These are phyloP conservation scores for Phanerodontia chrysosporium DNA, from an alignment of 768 basidiomycete species.

Conservation along the genomic window DNA sequence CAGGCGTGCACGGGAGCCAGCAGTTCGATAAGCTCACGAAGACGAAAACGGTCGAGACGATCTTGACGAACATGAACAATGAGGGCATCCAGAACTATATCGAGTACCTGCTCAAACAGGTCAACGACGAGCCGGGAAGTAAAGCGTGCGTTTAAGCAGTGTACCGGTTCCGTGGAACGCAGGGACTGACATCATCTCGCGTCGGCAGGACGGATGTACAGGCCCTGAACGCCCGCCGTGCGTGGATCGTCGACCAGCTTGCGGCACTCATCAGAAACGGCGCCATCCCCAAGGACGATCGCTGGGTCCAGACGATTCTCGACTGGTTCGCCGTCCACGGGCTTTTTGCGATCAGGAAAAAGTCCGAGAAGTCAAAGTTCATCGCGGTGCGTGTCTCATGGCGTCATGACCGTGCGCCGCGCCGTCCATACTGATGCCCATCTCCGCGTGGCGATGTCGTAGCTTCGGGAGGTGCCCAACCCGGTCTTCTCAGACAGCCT, in stretches of 20 bases:
- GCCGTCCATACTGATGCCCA: background rate
- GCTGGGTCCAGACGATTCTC: constrained; percentile 69
- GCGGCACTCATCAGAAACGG: constrained; percentile 73
- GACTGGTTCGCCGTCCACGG: constrained; percentile 84
- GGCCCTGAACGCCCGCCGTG: constrained; percentile 51
- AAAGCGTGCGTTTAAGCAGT: constrained; percentile 8
- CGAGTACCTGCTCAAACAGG: constrained; percentile 59
- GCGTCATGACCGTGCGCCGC: background rate
- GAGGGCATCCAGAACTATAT: constrained; percentile 79
- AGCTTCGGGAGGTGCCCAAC: constrained; percentile 61
- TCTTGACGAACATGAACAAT: constrained; percentile 68
- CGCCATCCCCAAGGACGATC: constrained; percentile 73
- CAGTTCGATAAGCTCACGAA: constrained; percentile 91
- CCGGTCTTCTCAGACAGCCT: constrained; percentile 72
- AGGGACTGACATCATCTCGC: background rate
- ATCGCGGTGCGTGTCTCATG: constrained; percentile 46
- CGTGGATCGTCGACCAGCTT: constrained; percentile 88
- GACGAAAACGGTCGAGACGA: constrained; percentile 87
- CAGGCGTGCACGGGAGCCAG: constrained; percentile 75
- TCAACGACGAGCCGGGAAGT: constrained; percentile 37
- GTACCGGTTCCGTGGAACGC: background rate
- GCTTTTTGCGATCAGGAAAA: constrained; percentile 72
- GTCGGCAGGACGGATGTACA: constrained; percentile 38
- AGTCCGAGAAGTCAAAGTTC: constrained; percentile 59
- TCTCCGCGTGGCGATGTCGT: constrained; percentile 2